Evolutionary conservation across 306 rosid species (phyloP), one percentile per base, ranked within the genome.

Genomic region (Hippophae tibetana): DNA sequence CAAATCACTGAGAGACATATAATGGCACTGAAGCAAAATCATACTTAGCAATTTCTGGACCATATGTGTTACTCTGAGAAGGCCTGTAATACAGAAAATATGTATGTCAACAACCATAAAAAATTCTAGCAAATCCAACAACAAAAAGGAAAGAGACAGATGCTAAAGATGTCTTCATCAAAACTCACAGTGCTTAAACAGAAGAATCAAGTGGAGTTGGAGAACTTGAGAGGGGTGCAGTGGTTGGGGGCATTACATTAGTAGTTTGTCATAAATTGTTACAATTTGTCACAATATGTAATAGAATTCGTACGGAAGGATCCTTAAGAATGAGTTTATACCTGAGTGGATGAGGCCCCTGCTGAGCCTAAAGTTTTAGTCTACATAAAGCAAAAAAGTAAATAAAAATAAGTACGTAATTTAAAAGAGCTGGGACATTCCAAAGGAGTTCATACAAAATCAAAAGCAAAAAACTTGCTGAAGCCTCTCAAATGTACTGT

Each of bases 311-410:
- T 31, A 57, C 60, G 41, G 58, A 8, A 68, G 7, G 44, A 66
- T 23, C 25, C 64, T 12, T 63, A 50, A 58, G 40, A 59, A 58
- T 42, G 62, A 54, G 61, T 42, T 46, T 62, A 61, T 78, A 84
- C 96, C 93, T 83, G 96, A 67, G 78, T 47, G 6, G 93, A 87
- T 53, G 98, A 85, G 50, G 87, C 64, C 56, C 93, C 96, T 8
- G 81, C 81, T 13, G 94, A 71, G 70, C 78, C 79, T 52, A 69
- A 43, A 27, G 82, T 70, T 82, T 87, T 92, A 71, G 78, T 79
- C 96, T 92, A 86, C 46, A 66, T 49, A 73, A 42, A 69, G 12
- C 45, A 56, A 63, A 52, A 66, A 56, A 58, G 27, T 8, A 45
- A 65, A 57, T 25, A 53, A 43, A 54, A 56, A 42, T 58, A 57